phyloP scores from a whole-genome alignment of 805 yeast genomes.

The Nakazawaea populi region DNA sequence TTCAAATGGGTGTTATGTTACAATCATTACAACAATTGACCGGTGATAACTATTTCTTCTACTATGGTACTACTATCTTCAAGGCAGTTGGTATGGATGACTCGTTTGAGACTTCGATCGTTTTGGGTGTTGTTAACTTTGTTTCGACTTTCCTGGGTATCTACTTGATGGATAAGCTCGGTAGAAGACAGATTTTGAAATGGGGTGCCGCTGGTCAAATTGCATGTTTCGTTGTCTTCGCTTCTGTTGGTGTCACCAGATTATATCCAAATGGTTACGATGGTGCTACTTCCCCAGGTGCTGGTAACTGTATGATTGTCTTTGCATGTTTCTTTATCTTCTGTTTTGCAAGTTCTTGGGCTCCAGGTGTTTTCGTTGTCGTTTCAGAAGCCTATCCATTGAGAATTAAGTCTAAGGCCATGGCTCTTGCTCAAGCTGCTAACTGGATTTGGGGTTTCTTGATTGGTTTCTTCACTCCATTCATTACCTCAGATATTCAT shows the following conservation, averaged over 20 bases:
- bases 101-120: conserved; percentile 52
- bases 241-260: conserved; percentile 51
- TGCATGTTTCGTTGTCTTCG: conserved; percentile 52
- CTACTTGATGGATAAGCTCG: conserved; percentile 45
- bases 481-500: conserved; percentile 41
- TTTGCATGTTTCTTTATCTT: conserved; percentile 57
- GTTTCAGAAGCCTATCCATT: conserved; percentile 56
- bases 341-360: conserved; percentile 73
- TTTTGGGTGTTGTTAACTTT: conserved; percentile 52
- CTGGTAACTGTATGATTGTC: conserved; percentile 52
- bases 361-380: conserved; percentile 63
- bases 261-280: conserved; percentile 32
- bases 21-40: conserved; percentile 59
- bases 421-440: conserved; percentile 60
- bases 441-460: conserved; percentile 73
- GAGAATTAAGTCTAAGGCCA: conserved; percentile 62
- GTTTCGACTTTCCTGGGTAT: conserved; percentile 48
- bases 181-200: conserved; percentile 48
- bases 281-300: conserved; percentile 36
- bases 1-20: conserved; percentile 50
- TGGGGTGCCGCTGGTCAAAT: conserved; percentile 50
- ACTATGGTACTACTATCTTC: conserved; percentile 58
- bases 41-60: conserved; percentile 62
- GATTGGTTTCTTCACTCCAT: conserved; percentile 63
- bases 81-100: conserved; percentile 52